Evolutionary conservation across 306 rosid species (phyloP), one percentile per base, ranked within the genome.

Genomic region (Vachellia pachyceras): DNA sequence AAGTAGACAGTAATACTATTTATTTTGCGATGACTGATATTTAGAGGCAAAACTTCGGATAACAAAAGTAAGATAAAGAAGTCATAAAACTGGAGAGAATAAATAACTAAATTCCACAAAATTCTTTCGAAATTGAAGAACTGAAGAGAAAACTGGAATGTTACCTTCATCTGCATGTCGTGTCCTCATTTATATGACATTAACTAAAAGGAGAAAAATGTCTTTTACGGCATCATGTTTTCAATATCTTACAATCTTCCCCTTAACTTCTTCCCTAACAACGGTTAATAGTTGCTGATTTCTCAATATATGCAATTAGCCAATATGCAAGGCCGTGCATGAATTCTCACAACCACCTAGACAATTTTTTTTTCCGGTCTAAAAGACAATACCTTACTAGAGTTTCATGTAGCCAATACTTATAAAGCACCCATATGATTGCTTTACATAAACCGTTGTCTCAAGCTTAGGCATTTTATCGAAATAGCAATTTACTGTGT

Each of bases 1-100:
- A 92, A 90, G 99, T 86, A 81, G 74, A 68, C 72, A 39, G 6
- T 42, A 35, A 33, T 73, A 61, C 58, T 44, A 39, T 70, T 42
- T 25, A 41, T 69, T 44, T 44, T 42, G 58, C 8, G 61, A 7
- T 54, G 73, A 44, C 44, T 41, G 55, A 44, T 22, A 39, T 4
- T 67, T 18, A 18, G 15, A n/a, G 49, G 29, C 9, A 9, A 39
- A 39, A 69, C 14, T 42, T 42, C 0, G 54, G 36, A 11, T n/a
- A 40, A 41, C 52, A 68, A 40, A 68, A 40, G 73, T 15, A 42
- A 22, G 46, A 20, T 69, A 68, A 39, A 8, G 17, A 69, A 69
- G 73, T n/a, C 22, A 41, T 40, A 68, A 20, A 68, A 41, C 14
- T 68, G 33, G 20, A n/a, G 49, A 67, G 47, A 67, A 67, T n/a